These are phyloP conservation scores for Leucosporidium creatinivorum DNA, from an alignment of 768 basidiomycete genomes.

Conservation along the genomic window DNA sequence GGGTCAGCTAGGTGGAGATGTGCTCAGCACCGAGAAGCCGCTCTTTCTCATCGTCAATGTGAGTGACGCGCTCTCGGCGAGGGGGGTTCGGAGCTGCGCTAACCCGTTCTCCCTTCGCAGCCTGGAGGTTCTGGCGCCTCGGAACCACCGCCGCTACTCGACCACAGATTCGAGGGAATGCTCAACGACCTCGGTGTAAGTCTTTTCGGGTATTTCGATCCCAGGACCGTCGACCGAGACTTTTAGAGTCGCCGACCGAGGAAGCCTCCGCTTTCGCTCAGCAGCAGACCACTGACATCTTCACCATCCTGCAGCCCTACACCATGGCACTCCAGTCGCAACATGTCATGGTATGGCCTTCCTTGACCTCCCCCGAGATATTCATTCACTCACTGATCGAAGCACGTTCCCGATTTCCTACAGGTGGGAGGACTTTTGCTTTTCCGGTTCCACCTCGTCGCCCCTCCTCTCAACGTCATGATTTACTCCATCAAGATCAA, in stretches of 20 bases:
- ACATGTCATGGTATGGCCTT: slow-evolving; percentile 25
- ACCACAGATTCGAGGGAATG: slow-evolving; percentile 28
- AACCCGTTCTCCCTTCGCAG: background rate
- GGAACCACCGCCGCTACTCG: slow-evolving; percentile 22
- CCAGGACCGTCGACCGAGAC: no score
- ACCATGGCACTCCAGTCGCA: slow-evolving; percentile 20
- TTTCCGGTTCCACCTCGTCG: slow-evolving; percentile 30
- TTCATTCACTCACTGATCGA: no score
- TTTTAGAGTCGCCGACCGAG: no score
- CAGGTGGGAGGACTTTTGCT: slow-evolving; percentile 30
- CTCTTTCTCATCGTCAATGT: slow-evolving; percentile 24
- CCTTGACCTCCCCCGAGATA: no score
- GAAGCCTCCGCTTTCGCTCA: no score
- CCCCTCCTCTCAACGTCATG: slow-evolving; percentile 21
- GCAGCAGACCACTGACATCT: background rate
- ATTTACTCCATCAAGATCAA: slow-evolving; percentile 34
- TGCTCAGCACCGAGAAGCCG: slow-evolving; percentile 15
- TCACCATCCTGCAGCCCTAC: slow-evolving; percentile 15
- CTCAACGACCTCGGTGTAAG: slow-evolving; percentile 26
- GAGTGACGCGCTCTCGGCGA: background rate
- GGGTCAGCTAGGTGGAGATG: slow-evolving; percentile 16
- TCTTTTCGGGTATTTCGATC: background rate
- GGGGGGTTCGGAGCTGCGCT: background rate
- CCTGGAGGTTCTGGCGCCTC: slow-evolving; percentile 12
- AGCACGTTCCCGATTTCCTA: background rate